Base-by-base conservation (phyloP, 306 rosid species). In the Pueraria montana region DNA sequence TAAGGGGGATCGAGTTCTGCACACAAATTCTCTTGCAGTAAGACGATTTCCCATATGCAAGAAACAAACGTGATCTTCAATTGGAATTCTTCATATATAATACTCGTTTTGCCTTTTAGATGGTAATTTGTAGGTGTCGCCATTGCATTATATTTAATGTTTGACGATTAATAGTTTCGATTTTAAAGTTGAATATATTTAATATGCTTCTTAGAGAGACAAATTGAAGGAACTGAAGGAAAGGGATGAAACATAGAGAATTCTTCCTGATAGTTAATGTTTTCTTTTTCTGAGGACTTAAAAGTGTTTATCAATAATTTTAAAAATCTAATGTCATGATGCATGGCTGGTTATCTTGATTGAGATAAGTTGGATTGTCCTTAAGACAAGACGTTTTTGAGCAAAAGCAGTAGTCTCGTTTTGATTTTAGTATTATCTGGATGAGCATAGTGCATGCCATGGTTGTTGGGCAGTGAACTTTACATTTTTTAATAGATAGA, bases 151-250 rank as follows among this genome's bases (percentile, higher is more conserved):
- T 62, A 6, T 21, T 58, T 23, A 1, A 56, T 56, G 68, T 26
- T 62, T 27, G 8, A 30, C n/a, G 11, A 64, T 23, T 64, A 30
- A 26, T 59, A 26, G 59, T 69, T 71, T 82, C n/a, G 6, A 3
- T 48, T 80, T 59, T 58, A 30, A 26, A 38, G 38, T n/a, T n/a
- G n/a, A n/a, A n/a, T n/a, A n/a, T n/a, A n/a, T n/a, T n/a, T n/a
- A n/a, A n/a, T 42, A 17, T 77, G 78, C 11, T 79, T 55, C 48
- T 42, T 85, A 8, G 65, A 42, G 61, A 78, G 64, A 70, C 18
- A 40, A 76, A 20, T 42, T 32, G 83, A 74, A 63, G 71, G 36
- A 18, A 17, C 26, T 16, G 77, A 72, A 36, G 24, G 71, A 65
- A 3, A 65, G 24, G 42, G 2, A 5, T 53, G 62, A 43, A 74